phyloP scores from a whole-genome alignment of 257 asterid species.

The Solanum virginianum region DNA sequence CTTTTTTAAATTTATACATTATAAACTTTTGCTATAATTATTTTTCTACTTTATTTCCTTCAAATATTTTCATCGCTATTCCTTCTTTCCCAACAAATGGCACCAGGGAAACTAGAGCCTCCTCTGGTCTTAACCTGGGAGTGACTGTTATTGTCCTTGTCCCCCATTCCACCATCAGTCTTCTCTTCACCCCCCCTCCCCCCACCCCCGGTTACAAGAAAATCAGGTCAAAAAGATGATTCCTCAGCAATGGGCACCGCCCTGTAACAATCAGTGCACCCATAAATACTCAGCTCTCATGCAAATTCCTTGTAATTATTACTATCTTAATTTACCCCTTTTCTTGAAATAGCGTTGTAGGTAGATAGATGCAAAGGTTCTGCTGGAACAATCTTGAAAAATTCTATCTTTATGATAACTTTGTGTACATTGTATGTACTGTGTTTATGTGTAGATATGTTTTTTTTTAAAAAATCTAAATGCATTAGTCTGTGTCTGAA shows the following conservation, averaged over 20 bases:
- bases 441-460: background rate
- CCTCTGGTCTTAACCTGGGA: background rate
- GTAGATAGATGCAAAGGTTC: background rate
- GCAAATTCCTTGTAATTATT: conserved; percentile 69
- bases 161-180: background rate
- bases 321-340: background rate
- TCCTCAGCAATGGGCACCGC: conserved; percentile 73
- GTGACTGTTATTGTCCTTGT: background rate
- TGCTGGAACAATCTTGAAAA: background rate
- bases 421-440: background rate
- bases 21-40: too few species aligned
- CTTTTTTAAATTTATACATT: too few species aligned
- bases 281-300: conserved; percentile 60
- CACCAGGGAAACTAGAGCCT: background rate
- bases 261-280: conserved; percentile 77
- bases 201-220: background rate
- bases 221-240: conserved; percentile 15
- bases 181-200: background rate
- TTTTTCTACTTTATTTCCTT: background rate
- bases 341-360: background rate
- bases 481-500: background rate
- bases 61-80: background rate
- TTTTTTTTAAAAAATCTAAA: background rate
- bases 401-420: background rate
- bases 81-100: background rate